Percentiles rank a stretch among this genome's conserved stretches.
Evolutionary conservation across 1,284 basidiomycete species (phyloP).

Genomic region (Stygiomarasmius scandens): DNA sequence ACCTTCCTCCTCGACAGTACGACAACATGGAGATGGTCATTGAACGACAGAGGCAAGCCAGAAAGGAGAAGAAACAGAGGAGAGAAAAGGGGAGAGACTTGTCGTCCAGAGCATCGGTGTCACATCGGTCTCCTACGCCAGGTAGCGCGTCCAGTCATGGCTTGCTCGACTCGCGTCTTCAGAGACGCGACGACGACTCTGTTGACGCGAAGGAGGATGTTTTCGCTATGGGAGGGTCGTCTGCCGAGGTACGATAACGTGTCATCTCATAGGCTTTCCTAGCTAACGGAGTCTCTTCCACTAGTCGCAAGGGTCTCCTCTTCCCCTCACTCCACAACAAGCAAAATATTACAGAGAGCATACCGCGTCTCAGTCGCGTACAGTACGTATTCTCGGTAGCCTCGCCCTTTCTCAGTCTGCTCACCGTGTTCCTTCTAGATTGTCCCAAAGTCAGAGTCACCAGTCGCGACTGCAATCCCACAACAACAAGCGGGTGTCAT

Average conservation of each 20-base stretch:
- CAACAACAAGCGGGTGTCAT: constrained; percentile 12
- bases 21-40: constrained; percentile 76
- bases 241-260: constrained; percentile 31
- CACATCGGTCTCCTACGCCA: constrained; percentile 52
- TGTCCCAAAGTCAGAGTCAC: constrained; percentile 40
- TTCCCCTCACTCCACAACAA: constrained; percentile 55
- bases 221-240: constrained; percentile 25
- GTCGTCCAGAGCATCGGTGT: constrained; percentile 28
- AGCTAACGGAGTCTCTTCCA: neutral
- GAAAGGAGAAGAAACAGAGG: constrained; percentile 51
- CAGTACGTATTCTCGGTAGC: constrained; percentile 23
- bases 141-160: constrained; percentile 43
- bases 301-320: constrained; percentile 17
- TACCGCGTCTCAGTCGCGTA: constrained; percentile 43
- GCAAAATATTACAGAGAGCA: constrained; percentile 64
- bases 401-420: too few relatives aligned
- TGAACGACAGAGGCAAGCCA: constrained; percentile 64
- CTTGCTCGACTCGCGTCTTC: constrained; percentile 50
- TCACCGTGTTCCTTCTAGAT: constrained; percentile 24
- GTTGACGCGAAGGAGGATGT: constrained; percentile 15
- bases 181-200: constrained; percentile 55
- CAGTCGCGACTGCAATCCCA: constrained; percentile 30
- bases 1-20: constrained; percentile 53
- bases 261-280: constrained; percentile 20
- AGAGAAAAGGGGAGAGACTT: constrained; percentile 47